Conservation (phyloP, 495 filamentous ascomycete species). For the Penicillium mononematosum region DNA sequence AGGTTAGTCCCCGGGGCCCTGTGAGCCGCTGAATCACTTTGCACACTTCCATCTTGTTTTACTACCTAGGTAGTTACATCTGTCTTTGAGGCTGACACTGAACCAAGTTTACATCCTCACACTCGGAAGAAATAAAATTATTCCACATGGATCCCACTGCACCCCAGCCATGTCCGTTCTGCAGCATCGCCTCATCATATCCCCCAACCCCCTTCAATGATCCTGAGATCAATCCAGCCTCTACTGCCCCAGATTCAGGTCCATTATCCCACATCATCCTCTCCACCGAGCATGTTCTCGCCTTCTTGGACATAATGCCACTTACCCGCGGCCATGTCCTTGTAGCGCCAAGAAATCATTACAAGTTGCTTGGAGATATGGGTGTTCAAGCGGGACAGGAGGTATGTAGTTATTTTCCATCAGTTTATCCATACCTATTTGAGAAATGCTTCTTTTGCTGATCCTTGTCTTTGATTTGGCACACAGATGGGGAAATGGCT, state of each 20-base stretch:
- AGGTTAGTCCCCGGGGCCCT: neutral
- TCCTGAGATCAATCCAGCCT: constrained; percentile 2
- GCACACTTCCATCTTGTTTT: neutral
- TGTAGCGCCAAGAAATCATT: constrained; percentile 68
- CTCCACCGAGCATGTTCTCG: constrained; percentile 67
- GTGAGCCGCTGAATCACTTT: neutral
- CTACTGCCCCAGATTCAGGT: constrained; percentile 16
- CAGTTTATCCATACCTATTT: constrained; percentile 3
- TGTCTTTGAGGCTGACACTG: neutral
- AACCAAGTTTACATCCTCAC: neutral
- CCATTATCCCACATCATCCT: constrained; percentile 66
- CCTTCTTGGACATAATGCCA: constrained; percentile 90
- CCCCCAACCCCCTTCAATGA: constrained; percentile 36
- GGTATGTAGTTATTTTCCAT: constrained; percentile 26
- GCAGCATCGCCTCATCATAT: constrained; percentile 42
- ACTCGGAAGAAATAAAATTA: neutral
- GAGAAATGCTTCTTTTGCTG: constrained; percentile 5
- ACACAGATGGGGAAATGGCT: constrained; percentile 64
- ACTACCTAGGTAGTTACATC: neutral
- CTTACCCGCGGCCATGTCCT: constrained; percentile 76
- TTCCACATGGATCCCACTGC: constrained; percentile 7
- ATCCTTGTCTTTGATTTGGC: neutral
- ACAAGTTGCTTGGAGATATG: constrained; percentile 68
- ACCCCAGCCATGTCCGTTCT: constrained; percentile 38
- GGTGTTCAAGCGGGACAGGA: constrained; percentile 53